Base-by-base conservation (phyloP, 73 alveolate genomes). In the Paramecium sonneborni region DNA sequence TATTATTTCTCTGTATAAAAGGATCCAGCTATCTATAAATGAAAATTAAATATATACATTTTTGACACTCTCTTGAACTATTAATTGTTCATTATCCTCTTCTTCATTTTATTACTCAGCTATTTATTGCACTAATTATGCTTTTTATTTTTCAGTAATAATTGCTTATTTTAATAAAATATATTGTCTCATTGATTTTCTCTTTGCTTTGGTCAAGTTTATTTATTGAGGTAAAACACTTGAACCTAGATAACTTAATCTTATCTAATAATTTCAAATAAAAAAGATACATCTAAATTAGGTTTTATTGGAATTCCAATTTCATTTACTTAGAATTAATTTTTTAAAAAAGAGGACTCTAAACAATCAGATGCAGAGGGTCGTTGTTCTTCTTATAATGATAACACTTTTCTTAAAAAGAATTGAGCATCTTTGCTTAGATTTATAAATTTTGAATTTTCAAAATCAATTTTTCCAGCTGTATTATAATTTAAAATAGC, bases 171-270 rank as follows among this genome's bases (percentile, higher is more conserved):
- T 70, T 8, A 70, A 28, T 14, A 70, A 11, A 28, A 70, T 70
- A 70, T 26, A 70, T 32, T 70, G 23, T 70, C 85, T 70, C 86
- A 70, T 70, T 6, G 86, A 70, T 32, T 32, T 70, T 35, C 57
- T 70, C 34, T 35, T 70, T 18, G 86, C 86, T 70, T 70, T 70
- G 5, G 26, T 3, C 23, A 70, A 70, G 23, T 70, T 70, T 12
- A 70, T 70, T 8, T n/a, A 32, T 70, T 70, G 5, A 7, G 86
- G 57, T 23, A 70, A 12, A 12, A 70, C 57, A 70, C 58, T 35
- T 4, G 55, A 32, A n/a, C 46, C 55, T 21, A 70, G 26, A 70
- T 70, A 70, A 32, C 58, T 32, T 8, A 70, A 70, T 21, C 21
- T 10, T 12, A 70, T 15, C 57, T 70, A 70, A 18, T 21, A 9